Percentiles rank a stretch among this genome's conserved stretches.
These are phyloP conservation scores for Epichloe coenophiala DNA, from an alignment of 2,329 filamentous ascomycete genomes.

Conservation along the genomic window DNA sequence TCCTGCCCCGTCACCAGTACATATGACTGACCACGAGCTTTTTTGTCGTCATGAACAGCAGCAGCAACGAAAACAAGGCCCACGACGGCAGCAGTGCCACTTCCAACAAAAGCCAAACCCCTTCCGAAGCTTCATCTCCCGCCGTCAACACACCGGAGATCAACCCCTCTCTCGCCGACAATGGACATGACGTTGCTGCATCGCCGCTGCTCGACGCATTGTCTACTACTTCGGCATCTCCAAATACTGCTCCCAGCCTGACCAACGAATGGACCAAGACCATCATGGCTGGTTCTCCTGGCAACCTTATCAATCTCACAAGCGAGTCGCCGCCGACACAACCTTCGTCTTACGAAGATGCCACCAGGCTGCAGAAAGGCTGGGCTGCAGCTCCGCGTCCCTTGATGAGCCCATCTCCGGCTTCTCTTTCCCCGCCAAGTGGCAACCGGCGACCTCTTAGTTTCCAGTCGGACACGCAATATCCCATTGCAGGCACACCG, in stretches of 20 bases:
- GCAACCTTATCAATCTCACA: slow-evolving; percentile 36
- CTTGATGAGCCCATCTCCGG: slow-evolving; percentile 29
- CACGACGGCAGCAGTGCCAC: slow-evolving; percentile 20
- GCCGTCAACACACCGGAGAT: slow-evolving; percentile 32
- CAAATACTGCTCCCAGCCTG: slow-evolving; percentile 33
- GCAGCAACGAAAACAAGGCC: slow-evolving; percentile 11
- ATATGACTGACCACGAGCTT: slow-evolving; percentile 12
- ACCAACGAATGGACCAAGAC: slow-evolving; percentile 31
- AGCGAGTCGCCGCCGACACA: slow-evolving; percentile 40
- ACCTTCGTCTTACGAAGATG: slow-evolving; percentile 38
- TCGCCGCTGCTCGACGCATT: slow-evolving; percentile 36
- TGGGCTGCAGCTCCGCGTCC: slow-evolving; percentile 33
- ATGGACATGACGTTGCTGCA: slow-evolving; percentile 26
- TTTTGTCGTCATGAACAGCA: slow-evolving; percentile 9
- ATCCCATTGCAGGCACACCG: slow-evolving; percentile 27
- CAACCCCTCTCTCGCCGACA: slow-evolving; percentile 26
- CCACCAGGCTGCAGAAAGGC: slow-evolving; percentile 27
- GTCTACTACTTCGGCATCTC: slow-evolving; percentile 34
- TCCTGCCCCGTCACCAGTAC: slow-evolving; percentile 8
- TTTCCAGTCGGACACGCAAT: slow-evolving; percentile 37
- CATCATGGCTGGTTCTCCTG: slow-evolving; percentile 34
- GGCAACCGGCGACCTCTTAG: slow-evolving; percentile 34
- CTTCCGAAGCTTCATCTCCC: slow-evolving; percentile 31
- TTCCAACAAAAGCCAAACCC: slow-evolving; percentile 21
- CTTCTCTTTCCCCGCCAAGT: slow-evolving; percentile 27